Conservation (phyloP, 2,329 filamentous ascomycete genomes). For the Teratosphaeria gauchensis region DNA sequence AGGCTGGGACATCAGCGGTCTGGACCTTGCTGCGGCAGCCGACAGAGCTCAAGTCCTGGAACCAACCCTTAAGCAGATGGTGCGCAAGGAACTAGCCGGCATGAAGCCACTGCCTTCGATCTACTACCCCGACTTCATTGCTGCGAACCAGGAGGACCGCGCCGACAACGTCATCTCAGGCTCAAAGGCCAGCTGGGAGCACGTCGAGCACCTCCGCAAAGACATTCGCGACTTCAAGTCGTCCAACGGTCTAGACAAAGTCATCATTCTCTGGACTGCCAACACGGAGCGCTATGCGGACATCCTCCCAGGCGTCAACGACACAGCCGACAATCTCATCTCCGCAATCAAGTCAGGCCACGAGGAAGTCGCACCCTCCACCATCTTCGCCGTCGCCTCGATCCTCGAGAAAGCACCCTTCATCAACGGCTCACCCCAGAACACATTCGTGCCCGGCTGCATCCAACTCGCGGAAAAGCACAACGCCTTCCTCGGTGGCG, state of each 20-base stretch:
- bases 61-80: slow-evolving; percentile 79
- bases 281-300: slow-evolving; percentile 97
- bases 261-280: slow-evolving; percentile 96
- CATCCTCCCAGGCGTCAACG: slow-evolving; percentile 78
- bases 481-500: slow-evolving; percentile 84
- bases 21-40: slow-evolving; percentile 88
- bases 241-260: slow-evolving; percentile 76
- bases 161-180: slow-evolving; percentile 85
- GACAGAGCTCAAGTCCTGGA: slow-evolving; percentile 92
- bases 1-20: slow-evolving; percentile 91
- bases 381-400: slow-evolving; percentile 87
- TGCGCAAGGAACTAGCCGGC: slow-evolving; percentile 84
- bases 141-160: slow-evolving; percentile 92
- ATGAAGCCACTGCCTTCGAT: slow-evolving; percentile 88
- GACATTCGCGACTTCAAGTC: slow-evolving; percentile 94
- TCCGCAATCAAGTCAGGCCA: slow-evolving; percentile 79
- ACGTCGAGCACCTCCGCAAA: slow-evolving; percentile 85
- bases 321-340: slow-evolving; percentile 89
- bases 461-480: slow-evolving; percentile 82
- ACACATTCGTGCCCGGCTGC: slow-evolving; percentile 93
- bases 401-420: slow-evolving; percentile 86
- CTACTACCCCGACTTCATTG: slow-evolving; percentile 99
- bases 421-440: slow-evolving; percentile 98
- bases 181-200: slow-evolving; percentile 70
- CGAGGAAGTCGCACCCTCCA: slow-evolving; percentile 86